A percentile compares a stretch with the other conserved stretches of the same genome.
phyloP scores from a whole-genome alignment of 805 yeast species.

The Candida qinlingensis region DNA sequence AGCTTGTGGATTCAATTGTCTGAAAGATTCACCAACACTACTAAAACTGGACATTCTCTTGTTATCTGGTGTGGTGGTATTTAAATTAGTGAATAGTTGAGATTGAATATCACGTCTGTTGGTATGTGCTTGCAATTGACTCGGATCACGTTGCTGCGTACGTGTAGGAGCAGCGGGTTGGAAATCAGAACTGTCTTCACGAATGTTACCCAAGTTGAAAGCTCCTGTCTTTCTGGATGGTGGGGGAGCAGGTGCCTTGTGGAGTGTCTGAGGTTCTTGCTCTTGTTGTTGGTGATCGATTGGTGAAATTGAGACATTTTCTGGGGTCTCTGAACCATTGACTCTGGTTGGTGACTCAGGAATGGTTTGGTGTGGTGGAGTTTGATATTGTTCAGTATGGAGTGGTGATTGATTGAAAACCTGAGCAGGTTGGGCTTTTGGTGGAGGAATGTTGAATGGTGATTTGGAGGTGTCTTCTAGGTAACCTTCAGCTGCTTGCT shows the following conservation, averaged over 20 bases:
- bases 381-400: constrained; percentile 1
- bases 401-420: constrained; percentile 6
- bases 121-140: constrained; percentile 7
- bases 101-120: constrained; percentile 39
- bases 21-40: constrained; percentile 23
- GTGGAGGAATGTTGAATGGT: constrained; percentile 8
- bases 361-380: background rate
- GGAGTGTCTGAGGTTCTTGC: constrained; percentile 6
- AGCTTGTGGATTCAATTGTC: constrained; percentile 34
- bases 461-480: background rate
- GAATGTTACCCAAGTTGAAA: constrained; percentile 25
- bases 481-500: background rate
- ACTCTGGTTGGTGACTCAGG: background rate
- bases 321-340: background rate
- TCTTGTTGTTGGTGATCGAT: background rate
- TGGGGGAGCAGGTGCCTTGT: constrained; percentile 49
- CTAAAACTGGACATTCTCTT: constrained; percentile 24
- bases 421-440: constrained; percentile 18
- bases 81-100: constrained; percentile 41
- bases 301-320: background rate
- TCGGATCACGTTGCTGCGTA: background rate
- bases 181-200: constrained; percentile 24
- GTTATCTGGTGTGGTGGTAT: constrained; percentile 28
- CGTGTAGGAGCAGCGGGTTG: constrained; percentile 3
- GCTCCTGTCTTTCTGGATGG: constrained; percentile 43